A percentile compares a stretch with the other conserved stretches of the same genome.
Evolutionary conservation across 2,329 filamentous ascomycete species (phyloP).

Genomic region (Xylariaceae sp.): DNA sequence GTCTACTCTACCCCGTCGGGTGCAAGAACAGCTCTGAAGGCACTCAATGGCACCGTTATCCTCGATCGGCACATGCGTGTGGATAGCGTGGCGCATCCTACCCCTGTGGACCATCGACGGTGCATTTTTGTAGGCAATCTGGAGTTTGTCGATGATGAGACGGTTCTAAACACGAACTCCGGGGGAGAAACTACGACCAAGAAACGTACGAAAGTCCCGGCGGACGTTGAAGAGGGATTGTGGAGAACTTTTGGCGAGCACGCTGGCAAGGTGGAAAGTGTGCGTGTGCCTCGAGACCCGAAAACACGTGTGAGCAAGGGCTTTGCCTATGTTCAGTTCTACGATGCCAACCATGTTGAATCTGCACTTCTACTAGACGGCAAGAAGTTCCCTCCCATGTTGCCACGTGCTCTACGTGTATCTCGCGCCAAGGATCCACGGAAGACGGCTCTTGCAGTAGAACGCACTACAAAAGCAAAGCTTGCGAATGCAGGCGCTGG

Average conservation of each 20-base stretch:
- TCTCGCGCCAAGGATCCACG: slow-evolving; percentile 78
- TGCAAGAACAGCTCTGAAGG: slow-evolving; percentile 73
- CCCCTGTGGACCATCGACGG: slow-evolving; percentile 78
- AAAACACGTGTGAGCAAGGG: slow-evolving; percentile 94
- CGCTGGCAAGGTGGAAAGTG: slow-evolving; percentile 84
- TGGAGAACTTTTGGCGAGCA: slow-evolving; percentile 77
- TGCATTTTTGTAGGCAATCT: slow-evolving; percentile 97
- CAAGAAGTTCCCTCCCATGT: slow-evolving; percentile 91
- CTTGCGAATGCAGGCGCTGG: slow-evolving; percentile 33
- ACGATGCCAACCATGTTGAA: slow-evolving; percentile 85
- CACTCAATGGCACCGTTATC: slow-evolving; percentile 81
- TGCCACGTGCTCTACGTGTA: slow-evolving; percentile 86
- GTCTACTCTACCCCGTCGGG: slow-evolving; percentile 79
- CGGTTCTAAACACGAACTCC: slow-evolving; percentile 64
- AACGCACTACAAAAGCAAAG: slow-evolving; percentile 47
- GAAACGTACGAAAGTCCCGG: slow-evolving; percentile 73
- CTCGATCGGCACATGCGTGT: slow-evolving; percentile 88
- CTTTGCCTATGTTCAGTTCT: slow-evolving; percentile 96
- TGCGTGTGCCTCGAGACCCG: slow-evolving; percentile 86
- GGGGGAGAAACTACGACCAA: slow-evolving; percentile 70
- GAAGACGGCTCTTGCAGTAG: slow-evolving; percentile 59
- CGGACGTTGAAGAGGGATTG: slow-evolving; percentile 89
- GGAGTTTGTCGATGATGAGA: slow-evolving; percentile 93
- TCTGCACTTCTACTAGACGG: slow-evolving; percentile 84
- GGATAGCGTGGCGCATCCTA: slow-evolving; percentile 87